Evolutionary conservation across 176 grass and related monocot genomes (phyloP), one percentile per base, ranked within the genome.

Genomic region (Oryza australiensis): DNA sequence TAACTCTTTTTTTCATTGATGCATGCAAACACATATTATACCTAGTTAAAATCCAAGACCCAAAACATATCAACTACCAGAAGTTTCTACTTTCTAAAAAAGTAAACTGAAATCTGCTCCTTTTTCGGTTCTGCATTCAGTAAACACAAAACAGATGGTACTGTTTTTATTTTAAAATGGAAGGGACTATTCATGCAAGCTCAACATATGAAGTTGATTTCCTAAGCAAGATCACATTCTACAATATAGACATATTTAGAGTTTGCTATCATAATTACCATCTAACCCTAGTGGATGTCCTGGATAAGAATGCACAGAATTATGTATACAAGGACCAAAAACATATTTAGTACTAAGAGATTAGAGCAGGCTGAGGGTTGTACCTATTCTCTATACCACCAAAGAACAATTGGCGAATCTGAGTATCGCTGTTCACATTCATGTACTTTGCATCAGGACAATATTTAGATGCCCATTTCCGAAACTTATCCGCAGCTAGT

Each of bases 361-460:
- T n/a, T 3, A 65, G 5, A 83, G 51, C 12, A 85, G 67, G 40
- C 27, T 42, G 5, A 75, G 68, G 24, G 24, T 32, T 12, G 69
- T 83, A 98, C 95, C 79, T 98, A 64, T 95, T 98, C 40, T 82
- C 84, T 76, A 76, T 87, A 75, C 93, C 93, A 62, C 90, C 92
- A 68, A 98, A 98, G 69, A 98, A 90, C 55, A 98, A 81, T 70
- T 98, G 96, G 12, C 89, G 88, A 71, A 98, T 93, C 76, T 98
- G 96, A 73, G 87, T 73, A 88, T 95, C 93, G 80, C 96, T 98
- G 49, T 91, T 94, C 26, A 98, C 89, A 75, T 95, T 98, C 96
- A 98, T 98, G 46, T 88, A 91, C 86, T 93, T 91, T 26, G 96
- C 96, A 95, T 98, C 93, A 71, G 87, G 72, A 80, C 96, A 98